Evolutionary conservation across 202 grass and related monocot species (phyloP), one percentile per base, ranked within the genome.

Genomic region (Setaria italica): DNA sequence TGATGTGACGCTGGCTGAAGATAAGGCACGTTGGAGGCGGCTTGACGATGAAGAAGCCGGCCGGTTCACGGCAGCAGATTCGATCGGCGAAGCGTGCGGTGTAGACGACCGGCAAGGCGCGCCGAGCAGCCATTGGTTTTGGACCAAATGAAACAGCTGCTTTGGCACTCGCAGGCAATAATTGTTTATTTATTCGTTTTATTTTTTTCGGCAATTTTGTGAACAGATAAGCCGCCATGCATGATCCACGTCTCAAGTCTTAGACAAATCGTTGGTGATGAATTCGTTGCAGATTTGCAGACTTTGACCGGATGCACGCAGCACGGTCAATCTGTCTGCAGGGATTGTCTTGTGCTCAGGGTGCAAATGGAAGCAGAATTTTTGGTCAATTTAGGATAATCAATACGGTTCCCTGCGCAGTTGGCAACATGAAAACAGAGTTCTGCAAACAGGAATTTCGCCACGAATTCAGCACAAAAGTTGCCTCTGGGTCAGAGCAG

Each of bases 81-180:
- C 70, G 12, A 73, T 73, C 46, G 25, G 25, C 70, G 3, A 32
- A 32, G 70, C 70, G 43, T 63, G 67, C 39, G 7, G 37, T 74
- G 48, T 1, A 54, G 71, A 75, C 59, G 78, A 80, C 47, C 48
- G 70, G 70, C 70, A 54, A 74, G 29, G 48, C 16, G 69, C 71
- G 48, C 45, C 10, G 46, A 46, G 7, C 49, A 37, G 75, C 76
- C 75, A 57, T 41, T n/a, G 79, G 88, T 83, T 90, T 86, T 58
- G 47, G 83, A 72, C 79, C 55, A 34, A n/a, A 19, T 33, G 71
- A 42, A 74, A 4, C 13, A 42, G 34, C 34, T 33, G 20, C 7
- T 11, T 11, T 42, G 79, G n/a, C 9, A 1, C 14, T 11, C 50
- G 16, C 54, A 11, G 3, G 1, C 2, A n/a, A 15, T 64, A 15